Conservation (phyloP, 768 basidiomycete species). For the Chalciporus piperatus region DNA sequence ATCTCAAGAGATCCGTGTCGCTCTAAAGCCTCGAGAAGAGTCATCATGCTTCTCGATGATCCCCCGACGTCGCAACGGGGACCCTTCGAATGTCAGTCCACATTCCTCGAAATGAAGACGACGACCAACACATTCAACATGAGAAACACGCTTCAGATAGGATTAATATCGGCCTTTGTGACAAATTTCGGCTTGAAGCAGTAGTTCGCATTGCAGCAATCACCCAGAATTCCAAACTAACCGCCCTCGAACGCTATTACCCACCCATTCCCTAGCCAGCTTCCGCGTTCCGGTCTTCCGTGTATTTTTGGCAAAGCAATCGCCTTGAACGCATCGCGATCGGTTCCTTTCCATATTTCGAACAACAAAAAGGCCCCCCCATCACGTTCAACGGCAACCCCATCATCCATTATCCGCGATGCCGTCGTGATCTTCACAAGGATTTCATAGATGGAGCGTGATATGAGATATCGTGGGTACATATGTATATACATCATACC, state of each 20-base stretch:
- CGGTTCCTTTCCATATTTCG: neutral
- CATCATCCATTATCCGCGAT: neutral
- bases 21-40: neutral
- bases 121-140: neutral
- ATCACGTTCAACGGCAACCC: neutral
- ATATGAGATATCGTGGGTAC: conserved; percentile 22
- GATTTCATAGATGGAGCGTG: conserved; percentile 20
- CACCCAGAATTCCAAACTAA: neutral
- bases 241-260: neutral
- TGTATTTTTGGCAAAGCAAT: neutral
- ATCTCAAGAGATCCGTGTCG: neutral
- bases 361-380: neutral
- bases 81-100: too few relatives aligned
- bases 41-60: too few relatives aligned
- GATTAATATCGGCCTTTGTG: neutral
- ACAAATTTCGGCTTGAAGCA: neutral
- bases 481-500: conserved; percentile 7
- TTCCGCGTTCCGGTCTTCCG: neutral
- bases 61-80: too few relatives aligned
- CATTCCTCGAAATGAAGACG: neutral
- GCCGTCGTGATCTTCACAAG: conserved; percentile 7
- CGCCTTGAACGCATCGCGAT: neutral
- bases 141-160: too few relatives aligned
- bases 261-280: neutral
- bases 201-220: too few relatives aligned